Percentiles rank a stretch among this genome's conserved stretches.
Conservation (phyloP, 495 filamentous ascomycete genomes). For the Neurospora africana region DNA sequence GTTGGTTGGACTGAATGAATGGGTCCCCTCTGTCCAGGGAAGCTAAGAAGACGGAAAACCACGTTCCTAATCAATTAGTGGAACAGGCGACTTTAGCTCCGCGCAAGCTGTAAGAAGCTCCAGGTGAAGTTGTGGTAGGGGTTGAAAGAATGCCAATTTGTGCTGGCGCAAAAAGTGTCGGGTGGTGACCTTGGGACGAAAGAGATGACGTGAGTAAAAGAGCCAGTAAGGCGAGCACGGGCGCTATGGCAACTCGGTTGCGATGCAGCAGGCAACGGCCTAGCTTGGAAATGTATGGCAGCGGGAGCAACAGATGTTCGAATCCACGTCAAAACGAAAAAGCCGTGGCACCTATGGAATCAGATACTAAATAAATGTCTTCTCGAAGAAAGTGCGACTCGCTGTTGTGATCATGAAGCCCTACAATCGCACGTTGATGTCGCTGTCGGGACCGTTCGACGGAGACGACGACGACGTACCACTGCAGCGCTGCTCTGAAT, state of each 20-base stretch:
- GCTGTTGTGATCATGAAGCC: not conserved
- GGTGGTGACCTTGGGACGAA: not conserved
- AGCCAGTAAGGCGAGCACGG: not conserved
- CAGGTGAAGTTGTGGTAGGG: not conserved
- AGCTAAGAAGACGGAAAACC: not conserved
- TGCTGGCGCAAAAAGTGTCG: not conserved
- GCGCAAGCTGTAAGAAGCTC: not conserved
- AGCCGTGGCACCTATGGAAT: not conserved
- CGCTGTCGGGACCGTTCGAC: not conserved
- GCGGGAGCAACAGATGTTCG: not conserved
- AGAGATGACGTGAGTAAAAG: not conserved
- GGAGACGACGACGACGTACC: not conserved
- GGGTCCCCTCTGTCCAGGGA: not conserved
- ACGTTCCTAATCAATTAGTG: not conserved
- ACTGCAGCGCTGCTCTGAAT: not conserved
- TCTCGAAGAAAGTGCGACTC: not conserved
- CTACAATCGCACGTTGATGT: not conserved
- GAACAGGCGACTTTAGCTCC: not conserved
- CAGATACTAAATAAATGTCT: not conserved
- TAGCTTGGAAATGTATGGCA: not conserved
- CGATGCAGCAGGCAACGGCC: not conserved
- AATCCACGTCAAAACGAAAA: not conserved
- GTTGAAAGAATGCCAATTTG: not conserved
- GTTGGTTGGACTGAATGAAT: not conserved
- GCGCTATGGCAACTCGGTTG: not conserved